Conservation (phyloP, 441 rosid genomes). For the Eutrema salsugineum region DNA sequence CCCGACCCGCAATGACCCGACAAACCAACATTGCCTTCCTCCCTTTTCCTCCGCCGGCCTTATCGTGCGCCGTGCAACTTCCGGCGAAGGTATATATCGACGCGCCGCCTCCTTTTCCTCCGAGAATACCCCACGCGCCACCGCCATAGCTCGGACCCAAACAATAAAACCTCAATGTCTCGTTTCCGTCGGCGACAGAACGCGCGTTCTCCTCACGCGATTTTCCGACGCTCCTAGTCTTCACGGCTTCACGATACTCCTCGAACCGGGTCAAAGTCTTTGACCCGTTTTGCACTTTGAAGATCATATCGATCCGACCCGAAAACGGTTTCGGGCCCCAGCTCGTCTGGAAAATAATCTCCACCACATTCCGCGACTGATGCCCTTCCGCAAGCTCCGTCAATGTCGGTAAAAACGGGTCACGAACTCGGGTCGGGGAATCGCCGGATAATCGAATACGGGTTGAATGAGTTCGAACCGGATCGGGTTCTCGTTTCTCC, state of each 20-base stretch:
- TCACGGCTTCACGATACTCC: constrained; percentile 79
- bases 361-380: constrained; percentile 88
- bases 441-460: constrained; percentile 31
- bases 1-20: constrained; percentile 86
- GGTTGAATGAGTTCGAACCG: constrained; percentile 33
- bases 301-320: constrained; percentile 81
- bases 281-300: constrained; percentile 82
- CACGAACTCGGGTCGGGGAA: constrained; percentile 21
- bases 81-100: constrained; percentile 73
- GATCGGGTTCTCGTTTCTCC: constrained; percentile 21
- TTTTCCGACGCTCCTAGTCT: constrained; percentile 41
- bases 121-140: constrained; percentile 55
- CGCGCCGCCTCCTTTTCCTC: constrained; percentile 60
- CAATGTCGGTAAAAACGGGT: constrained; percentile 48
- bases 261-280: constrained; percentile 73
- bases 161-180: constrained; percentile 89
- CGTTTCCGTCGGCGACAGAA: constrained; percentile 92
- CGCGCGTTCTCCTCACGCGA: constrained; percentile 70
- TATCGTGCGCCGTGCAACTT: constrained; percentile 77
- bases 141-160: constrained; percentile 57
- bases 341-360: constrained; percentile 92
- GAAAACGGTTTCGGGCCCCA: constrained; percentile 79
- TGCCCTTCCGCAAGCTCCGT: constrained; percentile 81
- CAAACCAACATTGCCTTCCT: constrained; percentile 88
- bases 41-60: constrained; percentile 78